Base-by-base conservation (phyloP, 1,284 basidiomycete genomes). In the Sanghuangporus weigelae region DNA sequence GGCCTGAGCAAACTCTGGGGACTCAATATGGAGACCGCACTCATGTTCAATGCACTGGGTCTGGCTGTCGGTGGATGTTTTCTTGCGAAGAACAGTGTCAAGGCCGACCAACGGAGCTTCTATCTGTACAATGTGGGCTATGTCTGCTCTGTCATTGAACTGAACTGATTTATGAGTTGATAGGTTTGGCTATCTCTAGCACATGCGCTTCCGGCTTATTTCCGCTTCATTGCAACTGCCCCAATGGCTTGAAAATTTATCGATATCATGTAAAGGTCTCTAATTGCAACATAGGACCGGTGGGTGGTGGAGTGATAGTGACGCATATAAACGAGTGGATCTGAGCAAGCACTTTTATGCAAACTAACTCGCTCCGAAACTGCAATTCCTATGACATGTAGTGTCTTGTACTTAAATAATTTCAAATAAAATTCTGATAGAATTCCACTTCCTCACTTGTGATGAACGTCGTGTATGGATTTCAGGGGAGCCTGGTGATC, bases 11-110 rank as follows among this genome's bases (percentile, higher is more conserved):
- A 59, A 51, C 54, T 66, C 6, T 71, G 68, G 63, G 59, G 62
- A 57, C 60, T 70, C 44, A 65, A 68, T 12, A 60, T 66, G 21
- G 19, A 68, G 42, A 66, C 58, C 49, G 60, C 66, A 19, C 59
- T 57, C 3, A n/a, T 66, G 19, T 68, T 74, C 62, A 60, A 70
- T 3, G 61, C 56, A 5, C 65, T 74, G 31, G 73, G 73, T n/a
- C 49, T 58, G 8, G 65, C 65, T 38, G 68, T 75, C 26, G 73
- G 72, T 21, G 40, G 53, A 14, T 69, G 73, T 21, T 75, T 71
- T 62, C 44, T 59, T 14, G 38, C 51, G 21, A n/a, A 48, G 10
- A 57, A 39, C 2, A 38, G 39, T 38, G 26, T 59, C 12, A 50
- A 56, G 16, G 51, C n/a, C 12, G 57, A 60, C 40, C 48, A 64